These are phyloP conservation scores for Verticillium nonalfalfae DNA, from an alignment of 2,329 filamentous ascomycete species.

Conservation along the genomic window DNA sequence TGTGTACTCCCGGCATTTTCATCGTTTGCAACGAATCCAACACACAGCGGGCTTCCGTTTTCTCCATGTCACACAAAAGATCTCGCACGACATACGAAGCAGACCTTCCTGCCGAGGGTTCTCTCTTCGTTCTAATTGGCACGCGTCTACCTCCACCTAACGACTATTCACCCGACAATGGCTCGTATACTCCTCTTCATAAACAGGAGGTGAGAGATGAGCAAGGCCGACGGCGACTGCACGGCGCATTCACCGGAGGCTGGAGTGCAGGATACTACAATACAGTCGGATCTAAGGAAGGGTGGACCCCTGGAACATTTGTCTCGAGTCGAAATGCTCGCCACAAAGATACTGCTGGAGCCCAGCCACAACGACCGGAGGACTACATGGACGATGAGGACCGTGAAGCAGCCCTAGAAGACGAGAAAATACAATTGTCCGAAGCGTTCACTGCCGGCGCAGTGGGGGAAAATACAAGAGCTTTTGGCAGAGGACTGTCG, in stretches of 20 bases:
- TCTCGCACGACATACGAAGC: constrained; percentile 72
- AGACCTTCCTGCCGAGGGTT: constrained; percentile 59
- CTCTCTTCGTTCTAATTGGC: constrained; percentile 74
- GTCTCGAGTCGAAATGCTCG: constrained; percentile 82
- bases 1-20: background rate
- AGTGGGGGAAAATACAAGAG: constrained; percentile 46
- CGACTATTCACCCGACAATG: constrained; percentile 74
- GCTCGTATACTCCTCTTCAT: constrained; percentile 91
- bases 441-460: constrained; percentile 49
- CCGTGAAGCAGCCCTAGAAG: constrained; percentile 76
- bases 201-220: constrained; percentile 97
- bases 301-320: constrained; percentile 90
- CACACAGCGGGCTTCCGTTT: background rate
- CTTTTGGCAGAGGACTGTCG: constrained; percentile 49
- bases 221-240: constrained; percentile 79
- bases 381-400: constrained; percentile 99
- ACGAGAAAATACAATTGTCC: constrained; percentile 65
- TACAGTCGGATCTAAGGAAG: constrained; percentile 95
- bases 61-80: constrained; percentile 70
- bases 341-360: constrained; percentile 49
- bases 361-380: constrained; percentile 64
- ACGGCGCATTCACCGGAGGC: constrained; percentile 94
- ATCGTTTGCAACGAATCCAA: background rate
- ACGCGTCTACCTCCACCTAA: constrained; percentile 78
- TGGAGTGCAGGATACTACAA: constrained; percentile 99